Evolutionary conservation across 176 grass and related monocot species (phyloP).

Genomic region (Triticum timopheevii): DNA sequence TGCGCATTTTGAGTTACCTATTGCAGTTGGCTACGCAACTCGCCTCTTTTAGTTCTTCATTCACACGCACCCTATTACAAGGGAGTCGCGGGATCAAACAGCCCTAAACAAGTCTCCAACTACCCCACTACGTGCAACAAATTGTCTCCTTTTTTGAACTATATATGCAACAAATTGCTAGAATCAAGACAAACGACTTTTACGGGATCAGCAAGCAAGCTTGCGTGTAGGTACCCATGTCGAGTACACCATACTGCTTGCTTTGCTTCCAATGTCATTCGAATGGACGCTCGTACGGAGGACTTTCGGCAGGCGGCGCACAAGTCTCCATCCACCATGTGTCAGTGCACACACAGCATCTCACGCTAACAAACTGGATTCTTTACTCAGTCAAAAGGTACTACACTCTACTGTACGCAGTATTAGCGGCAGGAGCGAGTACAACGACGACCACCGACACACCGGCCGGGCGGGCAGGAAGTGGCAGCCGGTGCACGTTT

Average conservation of each 20-base stretch:
- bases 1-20: background rate
- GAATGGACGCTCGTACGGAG: background rate
- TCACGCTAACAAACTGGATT: background rate
- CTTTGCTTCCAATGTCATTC: conserved; percentile 41
- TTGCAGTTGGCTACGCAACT: background rate
- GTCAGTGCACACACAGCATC: background rate
- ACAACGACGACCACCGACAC: conserved; percentile 26
- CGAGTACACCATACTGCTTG: background rate
- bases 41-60: background rate
- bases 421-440: background rate
- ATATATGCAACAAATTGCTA: background rate
- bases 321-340: background rate
- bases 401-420: too few species aligned
- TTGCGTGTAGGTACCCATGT: background rate
- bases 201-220: background rate
- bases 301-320: conserved; percentile 23
- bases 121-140: background rate
- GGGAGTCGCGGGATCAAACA: background rate
- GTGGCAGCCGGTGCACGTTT: background rate
- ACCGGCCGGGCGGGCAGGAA: background rate
- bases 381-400: too few species aligned
- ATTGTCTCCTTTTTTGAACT: too few species aligned
- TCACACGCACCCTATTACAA: background rate
- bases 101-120: background rate
- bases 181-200: conserved; percentile 1